Conservation (phyloP, 306 rosid species). For the Vigna trinervia region DNA sequence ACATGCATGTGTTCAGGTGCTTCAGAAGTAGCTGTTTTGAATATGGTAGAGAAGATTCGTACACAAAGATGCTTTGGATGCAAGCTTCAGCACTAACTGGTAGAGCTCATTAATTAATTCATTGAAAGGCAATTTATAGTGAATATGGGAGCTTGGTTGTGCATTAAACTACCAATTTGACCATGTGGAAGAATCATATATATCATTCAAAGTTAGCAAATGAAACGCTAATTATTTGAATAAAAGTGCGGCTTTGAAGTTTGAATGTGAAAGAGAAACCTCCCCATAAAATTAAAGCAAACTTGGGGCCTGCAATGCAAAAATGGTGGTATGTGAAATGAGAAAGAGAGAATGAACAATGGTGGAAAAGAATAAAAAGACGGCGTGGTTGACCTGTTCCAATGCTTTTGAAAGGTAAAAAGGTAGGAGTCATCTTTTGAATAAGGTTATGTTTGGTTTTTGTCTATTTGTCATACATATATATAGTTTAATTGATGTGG, state of each 20-base stretch:
- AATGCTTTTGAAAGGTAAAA: conserved; percentile 10
- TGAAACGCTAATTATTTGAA: neutral
- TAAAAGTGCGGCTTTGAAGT: neutral
- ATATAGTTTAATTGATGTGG: neutral
- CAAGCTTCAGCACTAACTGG: conserved; percentile 30
- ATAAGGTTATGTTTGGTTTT: neutral
- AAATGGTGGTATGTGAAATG: neutral
- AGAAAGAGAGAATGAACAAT: conserved; percentile 1
- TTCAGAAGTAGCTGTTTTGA: neutral
- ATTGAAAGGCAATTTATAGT: neutral
- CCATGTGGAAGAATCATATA: neutral
- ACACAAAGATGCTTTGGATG: conserved; percentile 11
- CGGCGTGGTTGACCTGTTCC: conserved; percentile 23
- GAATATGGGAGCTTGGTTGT: conserved; percentile 1
- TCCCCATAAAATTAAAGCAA: conserved; percentile 5
- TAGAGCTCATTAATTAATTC: neutral
- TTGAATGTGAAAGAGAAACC: conserved; percentile 12
- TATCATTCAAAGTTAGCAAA: neutral
- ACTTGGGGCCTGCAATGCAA: conserved; percentile 1
- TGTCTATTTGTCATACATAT: neutral
- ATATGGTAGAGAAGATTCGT: conserved; percentile 1
- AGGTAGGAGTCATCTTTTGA: conserved; percentile 21
- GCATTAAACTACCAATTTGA: conserved; percentile 16
- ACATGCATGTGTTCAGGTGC: neutral
- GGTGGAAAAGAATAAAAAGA: conserved; percentile 6